Conservation (phyloP, 2,329 filamentous ascomycete species). For the Ceratocystis colombiana region DNA sequence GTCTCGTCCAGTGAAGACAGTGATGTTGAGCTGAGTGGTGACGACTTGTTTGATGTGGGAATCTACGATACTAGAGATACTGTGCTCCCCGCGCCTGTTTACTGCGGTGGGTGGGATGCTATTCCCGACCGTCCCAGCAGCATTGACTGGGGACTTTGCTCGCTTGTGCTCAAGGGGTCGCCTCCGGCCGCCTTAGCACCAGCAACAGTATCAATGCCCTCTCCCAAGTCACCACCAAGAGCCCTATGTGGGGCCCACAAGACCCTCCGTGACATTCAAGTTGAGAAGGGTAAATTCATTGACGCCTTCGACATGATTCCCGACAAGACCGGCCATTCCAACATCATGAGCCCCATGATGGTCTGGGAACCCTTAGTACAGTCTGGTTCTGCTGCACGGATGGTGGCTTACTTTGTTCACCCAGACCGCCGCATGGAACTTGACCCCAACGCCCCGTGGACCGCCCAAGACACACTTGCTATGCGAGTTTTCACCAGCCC, state of each 20-base stretch:
- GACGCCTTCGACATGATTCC: constrained; percentile 11
- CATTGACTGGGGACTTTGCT: constrained; percentile 15
- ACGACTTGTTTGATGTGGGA: constrained; percentile 17
- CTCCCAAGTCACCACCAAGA: neutral
- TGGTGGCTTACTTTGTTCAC: constrained; percentile 18
- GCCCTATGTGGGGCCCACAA: neutral
- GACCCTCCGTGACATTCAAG: constrained; percentile 15
- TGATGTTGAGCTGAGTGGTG: constrained; percentile 15
- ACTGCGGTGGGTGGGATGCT: constrained; percentile 9
- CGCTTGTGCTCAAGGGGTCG: neutral
- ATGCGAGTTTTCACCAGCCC: constrained; percentile 18
- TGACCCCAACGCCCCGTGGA: constrained; percentile 8
- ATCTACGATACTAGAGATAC: constrained; percentile 4
- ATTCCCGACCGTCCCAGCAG: neutral
- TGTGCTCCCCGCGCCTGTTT: constrained; percentile 10
- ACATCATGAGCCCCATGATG: constrained; percentile 13
- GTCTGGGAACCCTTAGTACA: constrained; percentile 18
- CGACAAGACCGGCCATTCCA: constrained; percentile 19
- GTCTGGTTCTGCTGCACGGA: neutral
- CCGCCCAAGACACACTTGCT: constrained; percentile 7
- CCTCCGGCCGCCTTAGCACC: neutral
- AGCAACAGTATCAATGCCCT: neutral
- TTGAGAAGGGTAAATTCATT: constrained; percentile 2
- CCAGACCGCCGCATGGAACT: constrained; percentile 14
- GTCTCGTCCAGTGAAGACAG: neutral